Percentiles rank a stretch among this genome's conserved stretches.
These are phyloP conservation scores for Crotalaria pallida DNA, from an alignment of 306 rosid genomes.

Conservation along the genomic window DNA sequence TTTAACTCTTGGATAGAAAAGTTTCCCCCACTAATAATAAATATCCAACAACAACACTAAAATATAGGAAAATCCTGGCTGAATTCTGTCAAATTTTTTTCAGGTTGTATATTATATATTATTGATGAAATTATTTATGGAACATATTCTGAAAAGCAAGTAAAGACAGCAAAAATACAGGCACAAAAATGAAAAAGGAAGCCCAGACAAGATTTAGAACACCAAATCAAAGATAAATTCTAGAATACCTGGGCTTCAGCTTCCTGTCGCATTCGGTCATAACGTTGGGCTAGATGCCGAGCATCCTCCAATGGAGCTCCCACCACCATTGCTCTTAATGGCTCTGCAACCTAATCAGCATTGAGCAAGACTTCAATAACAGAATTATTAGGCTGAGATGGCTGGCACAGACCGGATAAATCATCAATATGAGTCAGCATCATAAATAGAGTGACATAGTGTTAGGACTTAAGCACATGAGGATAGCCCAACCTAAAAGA, in stretches of 20 bases:
- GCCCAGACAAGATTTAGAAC: not conserved
- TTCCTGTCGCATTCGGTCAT: constrained; percentile 87
- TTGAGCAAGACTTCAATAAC: constrained; percentile 21
- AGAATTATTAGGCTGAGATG: constrained; percentile 7
- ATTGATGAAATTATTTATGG: no score
- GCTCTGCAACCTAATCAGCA: constrained; percentile 77
- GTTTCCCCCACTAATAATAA: not conserved
- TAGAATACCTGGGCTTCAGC: constrained; percentile 83
- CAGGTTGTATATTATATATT: no score
- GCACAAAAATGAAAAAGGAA: not conserved
- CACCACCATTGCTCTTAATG: constrained; percentile 87
- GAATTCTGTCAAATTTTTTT: not conserved
- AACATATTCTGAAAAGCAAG: not conserved
- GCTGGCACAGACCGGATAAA: not conserved
- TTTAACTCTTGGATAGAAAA: not conserved
- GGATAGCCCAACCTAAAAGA: no score
- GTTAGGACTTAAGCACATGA: no score
- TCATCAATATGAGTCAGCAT: constrained; percentile 15
- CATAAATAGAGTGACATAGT: not conserved
- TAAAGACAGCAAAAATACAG: not conserved
- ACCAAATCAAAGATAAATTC: constrained; percentile 18
- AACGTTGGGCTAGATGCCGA: constrained; percentile 91
- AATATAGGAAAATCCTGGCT: not conserved
- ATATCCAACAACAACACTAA: not conserved
- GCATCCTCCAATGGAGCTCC: constrained; percentile 95